Evolutionary conservation across 805 yeast genomes (phyloP).

Genomic region (Candida xiaguanensis): DNA sequence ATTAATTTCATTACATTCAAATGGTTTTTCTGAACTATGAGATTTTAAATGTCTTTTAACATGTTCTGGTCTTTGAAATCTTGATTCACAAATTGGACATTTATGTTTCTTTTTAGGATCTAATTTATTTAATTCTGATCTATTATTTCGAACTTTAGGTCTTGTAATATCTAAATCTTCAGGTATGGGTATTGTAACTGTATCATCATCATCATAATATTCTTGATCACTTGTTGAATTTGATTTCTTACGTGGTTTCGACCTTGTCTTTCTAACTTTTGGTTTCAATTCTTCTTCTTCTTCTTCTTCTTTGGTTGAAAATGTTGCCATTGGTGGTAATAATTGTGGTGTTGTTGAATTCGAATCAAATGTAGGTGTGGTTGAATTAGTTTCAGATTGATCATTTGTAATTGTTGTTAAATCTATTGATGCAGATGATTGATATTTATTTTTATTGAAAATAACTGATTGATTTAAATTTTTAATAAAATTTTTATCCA

Average conservation of each 20-base stretch:
- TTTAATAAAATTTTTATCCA: constrained; percentile 10
- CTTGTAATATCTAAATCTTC: constrained; percentile 10
- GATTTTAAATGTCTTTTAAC: constrained; percentile 62
- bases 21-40: constrained; percentile 57
- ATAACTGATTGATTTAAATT: constrained; percentile 11
- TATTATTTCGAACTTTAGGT: constrained; percentile 11
- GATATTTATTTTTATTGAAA: constrained; percentile 27
- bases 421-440: constrained; percentile 47
- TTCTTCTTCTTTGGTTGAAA: constrained; percentile 9
- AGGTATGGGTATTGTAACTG: constrained; percentile 11
- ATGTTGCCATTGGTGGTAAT: constrained; percentile 34
- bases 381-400: not conserved
- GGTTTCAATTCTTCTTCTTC: not conserved
- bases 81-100: constrained; percentile 60
- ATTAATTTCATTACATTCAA: constrained; percentile 46
- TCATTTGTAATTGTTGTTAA: constrained; percentile 42
- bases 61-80: constrained; percentile 70
- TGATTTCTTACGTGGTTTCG: not conserved
- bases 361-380: not conserved
- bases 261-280: not conserved
- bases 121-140: constrained; percentile 23
- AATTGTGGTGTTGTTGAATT: constrained; percentile 11
- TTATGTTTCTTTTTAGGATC: constrained; percentile 56
- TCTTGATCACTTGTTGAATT: not conserved
- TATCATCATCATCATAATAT: constrained; percentile 9